Evolutionary conservation across 108 stramenopile genomes (phyloP), one percentile per base, ranked within the genome.

Genomic region (Nitzschia sp.): DNA sequence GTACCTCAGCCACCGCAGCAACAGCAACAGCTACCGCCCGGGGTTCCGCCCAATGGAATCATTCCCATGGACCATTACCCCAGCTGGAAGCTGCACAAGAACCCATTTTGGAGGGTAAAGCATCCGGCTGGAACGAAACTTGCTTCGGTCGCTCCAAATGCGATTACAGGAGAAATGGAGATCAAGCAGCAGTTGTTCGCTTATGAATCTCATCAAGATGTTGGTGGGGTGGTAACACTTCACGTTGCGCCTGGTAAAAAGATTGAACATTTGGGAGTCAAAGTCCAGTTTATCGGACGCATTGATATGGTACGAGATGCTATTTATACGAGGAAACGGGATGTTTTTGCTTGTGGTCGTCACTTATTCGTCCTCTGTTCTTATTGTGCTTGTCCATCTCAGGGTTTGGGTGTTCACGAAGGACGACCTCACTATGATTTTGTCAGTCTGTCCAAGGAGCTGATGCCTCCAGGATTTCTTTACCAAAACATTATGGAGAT

Each of bases 181-280:
- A 42, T 45, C 6, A 42, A 69, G 21, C 24, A 57, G 2, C 58
- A 72, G 42, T 0, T 84, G 35, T 84, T 75, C 76, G 77, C 85
- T 60, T 82, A 78, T 54, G 85, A 85, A 54, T 73, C 77, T 26
- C 46, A 60, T 36, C 84, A 93, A 64, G 90, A 92, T 71, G 89
- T 97, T 23, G 74, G 82, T 45, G 98, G 98, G 15, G 70, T 78
- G 32, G 93, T 97, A 5, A 83, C 83, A n/a, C 74, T 99, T 32
- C 54, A 80, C 9, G 61, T 97, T 29, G 91, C 97, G 27, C 92
- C 87, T 25, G 98, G 97, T 26, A 97, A 97, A 70, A 98, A 97
- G 76, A 73, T 95, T 46, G 98, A 99, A 65, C 98, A 99, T 81
- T 59, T 94, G 66, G 98, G 98, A 23, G 91, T 99, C 62, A 96